A percentile compares a stretch with the other conserved stretches of the same genome.
Evolutionary conservation across 305 asterid genomes (phyloP).

Genomic region (Galium porrigens): DNA sequence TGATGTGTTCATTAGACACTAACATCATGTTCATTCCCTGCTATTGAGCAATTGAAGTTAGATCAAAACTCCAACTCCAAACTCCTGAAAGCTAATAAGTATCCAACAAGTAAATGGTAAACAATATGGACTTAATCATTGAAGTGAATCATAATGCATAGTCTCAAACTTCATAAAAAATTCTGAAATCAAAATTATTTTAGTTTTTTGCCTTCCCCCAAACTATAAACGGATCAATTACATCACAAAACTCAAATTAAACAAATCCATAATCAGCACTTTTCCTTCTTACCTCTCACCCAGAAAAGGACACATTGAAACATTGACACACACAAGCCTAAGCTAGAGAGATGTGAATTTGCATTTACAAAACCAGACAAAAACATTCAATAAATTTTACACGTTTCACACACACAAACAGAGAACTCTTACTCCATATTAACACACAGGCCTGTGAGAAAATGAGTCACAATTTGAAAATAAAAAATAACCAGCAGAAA

Average conservation of each 20-base stretch:
- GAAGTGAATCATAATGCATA: no score
- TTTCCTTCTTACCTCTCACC: not conserved
- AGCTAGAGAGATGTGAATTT: no score
- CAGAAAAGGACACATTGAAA: no score
- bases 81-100: not conserved
- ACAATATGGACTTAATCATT: not conserved
- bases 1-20: constrained; percentile 55
- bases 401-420: not conserved
- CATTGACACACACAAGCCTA: not conserved
- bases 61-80: constrained; percentile 8
- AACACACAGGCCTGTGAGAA: no score
- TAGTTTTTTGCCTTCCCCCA: not conserved
- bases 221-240: not conserved
- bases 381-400: no score
- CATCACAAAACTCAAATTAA: not conserved
- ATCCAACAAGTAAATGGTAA: not conserved
- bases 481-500: not conserved
- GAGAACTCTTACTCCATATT: not conserved
- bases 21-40: constrained; percentile 82
- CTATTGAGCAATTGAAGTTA: constrained; percentile 19
- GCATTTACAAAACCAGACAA: not conserved
- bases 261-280: no score
- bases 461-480: no score
- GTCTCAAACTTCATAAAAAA: no score
- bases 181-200: no score